Evolutionary conservation across 495 filamentous ascomycete genomes (phyloP).

Genomic region (Penicillium psychrofluorescens): DNA sequence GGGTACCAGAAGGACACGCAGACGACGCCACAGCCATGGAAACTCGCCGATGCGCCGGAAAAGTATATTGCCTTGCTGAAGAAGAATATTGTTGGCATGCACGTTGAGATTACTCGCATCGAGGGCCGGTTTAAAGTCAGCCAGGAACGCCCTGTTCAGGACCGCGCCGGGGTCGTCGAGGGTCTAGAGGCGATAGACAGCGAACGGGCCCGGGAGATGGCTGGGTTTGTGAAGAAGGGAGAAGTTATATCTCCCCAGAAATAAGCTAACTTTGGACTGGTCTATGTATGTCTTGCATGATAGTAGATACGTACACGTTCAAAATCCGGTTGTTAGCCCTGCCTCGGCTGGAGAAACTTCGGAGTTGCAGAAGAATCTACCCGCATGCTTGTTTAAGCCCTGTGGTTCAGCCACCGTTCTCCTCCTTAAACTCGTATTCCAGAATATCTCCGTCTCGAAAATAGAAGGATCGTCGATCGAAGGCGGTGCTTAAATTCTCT

Average conservation of each 20-base stretch:
- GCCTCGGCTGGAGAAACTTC: conserved; percentile 12
- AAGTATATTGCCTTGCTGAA: conserved; percentile 36
- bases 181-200: conserved; percentile 27
- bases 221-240: conserved; percentile 9
- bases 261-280: neutral
- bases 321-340: neutral
- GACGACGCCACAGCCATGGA: conserved; percentile 24
- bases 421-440: too few relatives aligned
- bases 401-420: too few relatives aligned
- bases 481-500: too few relatives aligned
- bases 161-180: conserved; percentile 39
- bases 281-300: too few relatives aligned
- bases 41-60: conserved; percentile 38
- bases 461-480: too few relatives aligned
- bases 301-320: too few relatives aligned
- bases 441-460: too few relatives aligned
- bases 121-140: conserved; percentile 51
- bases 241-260: neutral
- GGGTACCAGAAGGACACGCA: conserved; percentile 14
- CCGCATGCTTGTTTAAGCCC: too few relatives aligned
- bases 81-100: conserved; percentile 45
- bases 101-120: conserved; percentile 35
- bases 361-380: too few relatives aligned
- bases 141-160: conserved; percentile 37
- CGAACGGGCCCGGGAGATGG: conserved; percentile 10